Conservation (phyloP, 768 basidiomycete species). For the Trametes coccinea region DNA sequence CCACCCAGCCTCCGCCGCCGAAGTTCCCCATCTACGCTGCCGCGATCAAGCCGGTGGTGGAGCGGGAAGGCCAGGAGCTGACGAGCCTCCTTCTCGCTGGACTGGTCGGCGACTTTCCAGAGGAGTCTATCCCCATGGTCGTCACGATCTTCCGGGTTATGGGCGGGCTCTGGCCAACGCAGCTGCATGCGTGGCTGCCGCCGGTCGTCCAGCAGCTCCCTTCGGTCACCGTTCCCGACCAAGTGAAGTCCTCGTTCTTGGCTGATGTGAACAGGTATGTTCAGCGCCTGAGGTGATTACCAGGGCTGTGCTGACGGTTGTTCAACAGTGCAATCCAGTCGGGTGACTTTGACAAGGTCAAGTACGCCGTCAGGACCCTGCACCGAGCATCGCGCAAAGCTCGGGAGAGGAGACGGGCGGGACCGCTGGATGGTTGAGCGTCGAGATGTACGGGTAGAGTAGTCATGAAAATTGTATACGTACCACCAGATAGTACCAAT, state of each 20-base stretch:
- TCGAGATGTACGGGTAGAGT: slow-evolving; percentile 5
- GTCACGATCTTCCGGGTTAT: slow-evolving; percentile 77
- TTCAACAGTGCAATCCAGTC: slow-evolving; percentile 60
- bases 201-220: slow-evolving; percentile 72
- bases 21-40: slow-evolving; percentile 64
- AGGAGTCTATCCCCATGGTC: slow-evolving; percentile 73
- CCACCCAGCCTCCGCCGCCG: slow-evolving; percentile 47
- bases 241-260: slow-evolving; percentile 72
- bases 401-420: slow-evolving; percentile 57
- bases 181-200: slow-evolving; percentile 73
- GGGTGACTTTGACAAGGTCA: slow-evolving; percentile 76
- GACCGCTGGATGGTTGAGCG: slow-evolving; percentile 39
- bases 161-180: slow-evolving; percentile 63
- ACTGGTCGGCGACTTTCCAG: slow-evolving; percentile 84
- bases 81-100: slow-evolving; percentile 71
- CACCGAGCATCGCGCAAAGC: slow-evolving; percentile 76
- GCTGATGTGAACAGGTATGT: slow-evolving; percentile 73
- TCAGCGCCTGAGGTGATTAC: background rate
- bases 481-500: slow-evolving; percentile 16
- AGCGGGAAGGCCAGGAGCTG: slow-evolving; percentile 73
- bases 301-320: slow-evolving; percentile 15
- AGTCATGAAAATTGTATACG: slow-evolving; percentile 22
- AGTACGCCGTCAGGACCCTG: slow-evolving; percentile 69
- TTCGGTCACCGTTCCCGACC: slow-evolving; percentile 53
- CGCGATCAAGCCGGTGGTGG: slow-evolving; percentile 59